Evolutionary conservation across 495 filamentous ascomycete genomes (phyloP).

Genomic region (Penicillium maclennaniae): DNA sequence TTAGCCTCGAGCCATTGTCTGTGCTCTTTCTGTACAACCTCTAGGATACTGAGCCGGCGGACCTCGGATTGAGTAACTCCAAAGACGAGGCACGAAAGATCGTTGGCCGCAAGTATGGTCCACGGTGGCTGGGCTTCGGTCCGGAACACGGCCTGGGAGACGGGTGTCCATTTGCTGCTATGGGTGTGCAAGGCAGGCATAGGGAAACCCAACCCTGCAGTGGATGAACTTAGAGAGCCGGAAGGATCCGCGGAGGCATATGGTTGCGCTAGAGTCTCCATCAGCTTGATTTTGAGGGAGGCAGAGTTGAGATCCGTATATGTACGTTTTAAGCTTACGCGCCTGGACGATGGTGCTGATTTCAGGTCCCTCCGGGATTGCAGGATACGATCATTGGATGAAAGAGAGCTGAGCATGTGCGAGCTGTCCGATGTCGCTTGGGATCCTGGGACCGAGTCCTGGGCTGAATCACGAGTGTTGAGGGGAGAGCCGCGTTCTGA

Average conservation of each 20-base stretch:
- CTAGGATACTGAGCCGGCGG: conserved; percentile 88
- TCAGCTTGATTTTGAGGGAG: conserved; percentile 74
- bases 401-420: conserved; percentile 28
- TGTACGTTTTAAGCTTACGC: conserved; percentile 78
- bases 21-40: conserved; percentile 85
- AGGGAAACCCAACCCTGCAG: conserved; percentile 37
- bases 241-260: conserved; percentile 55
- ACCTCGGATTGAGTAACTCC: conserved; percentile 93
- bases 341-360: conserved; percentile 48
- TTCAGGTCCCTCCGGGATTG: conserved; percentile 31
- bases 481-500: conserved; percentile 34
- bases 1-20: conserved; percentile 87
- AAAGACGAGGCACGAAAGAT: conserved; percentile 92
- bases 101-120: conserved; percentile 96
- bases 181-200: conserved; percentile 67
- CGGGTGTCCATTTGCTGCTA: conserved; percentile 82
- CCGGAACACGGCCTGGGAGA: conserved; percentile 93
- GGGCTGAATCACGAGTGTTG: conserved; percentile 18
- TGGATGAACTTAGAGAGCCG: conserved; percentile 39
- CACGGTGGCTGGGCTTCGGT: conserved; percentile 84
- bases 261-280: conserved; percentile 84
- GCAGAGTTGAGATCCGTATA: conserved; percentile 74
- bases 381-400: conserved; percentile 30
- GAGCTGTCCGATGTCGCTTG: conserved; percentile 21
- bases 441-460: conserved; percentile 16